Base-by-base conservation (phyloP, 768 basidiomycete species). In the Gautieria morchelliformis region DNA sequence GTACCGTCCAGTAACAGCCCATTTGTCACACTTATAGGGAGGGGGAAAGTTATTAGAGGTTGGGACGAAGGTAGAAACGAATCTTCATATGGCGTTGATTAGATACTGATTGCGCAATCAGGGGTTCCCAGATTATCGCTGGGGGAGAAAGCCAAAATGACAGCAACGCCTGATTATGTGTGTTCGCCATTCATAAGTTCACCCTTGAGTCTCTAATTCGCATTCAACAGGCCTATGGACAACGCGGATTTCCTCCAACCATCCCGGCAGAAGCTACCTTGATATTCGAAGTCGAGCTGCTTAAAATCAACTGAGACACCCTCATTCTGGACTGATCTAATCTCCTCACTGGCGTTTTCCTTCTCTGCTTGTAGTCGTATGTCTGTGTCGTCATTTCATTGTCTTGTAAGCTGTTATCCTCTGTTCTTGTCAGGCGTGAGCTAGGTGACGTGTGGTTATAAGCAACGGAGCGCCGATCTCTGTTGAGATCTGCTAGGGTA, bases 41-140 rank as follows among this genome's bases (percentile, higher is more conserved):
- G 82, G 19, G 87, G 88, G 8, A 83, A 84, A 66, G 91, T 94
- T 48, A 93, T 94, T 72, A 85, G 77, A 66, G 89, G 91, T 32
- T 93, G 90, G 92, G 91, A 93, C 65, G 88, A 92, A 69, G 91
- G 92, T 85, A 62, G 63, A 77, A 70, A 37, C n/a, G 24, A n/a
- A 65, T 27, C 52, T 60, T 52, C 54, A 60, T 63, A 52, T 53
- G 5, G 27, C 2, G 2, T 27, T 27, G 27, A 27, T 27, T 27
- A 27, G 59, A 30, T 60, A 61, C 56, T 45, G 53, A 56, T 48
- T n/a, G 39, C 58, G 10, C 20, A 12, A 54, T 54, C 64, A 91
- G 89, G 84, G 51, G 89, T 94, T 15, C 81, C 78, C 5, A 75
- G 89, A 72, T 72, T 93, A 60, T 89, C 88, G 11, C 37, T 89